Evolutionary conservation across 805 yeast species (phyloP).

Genomic region (Saccharomycopsis oosterbeekiorum): DNA sequence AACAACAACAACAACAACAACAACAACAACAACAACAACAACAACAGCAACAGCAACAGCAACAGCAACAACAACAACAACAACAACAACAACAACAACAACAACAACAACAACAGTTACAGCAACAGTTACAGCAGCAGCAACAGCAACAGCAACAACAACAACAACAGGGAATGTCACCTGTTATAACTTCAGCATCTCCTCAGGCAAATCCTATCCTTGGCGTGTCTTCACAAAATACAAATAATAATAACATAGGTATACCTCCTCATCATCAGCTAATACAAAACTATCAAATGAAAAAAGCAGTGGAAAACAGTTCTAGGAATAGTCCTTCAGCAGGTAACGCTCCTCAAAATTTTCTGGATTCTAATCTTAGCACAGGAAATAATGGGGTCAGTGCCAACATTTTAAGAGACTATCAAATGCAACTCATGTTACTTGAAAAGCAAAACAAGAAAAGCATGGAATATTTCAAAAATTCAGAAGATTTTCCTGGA

Average conservation of each 20-base stretch:
- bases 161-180: not conserved
- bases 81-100: slow-evolving; percentile 8
- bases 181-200: slow-evolving; percentile 8
- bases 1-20: not conserved
- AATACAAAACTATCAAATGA: not conserved
- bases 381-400: slow-evolving; percentile 26
- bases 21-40: not conserved
- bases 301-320: slow-evolving; percentile 17
- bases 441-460: slow-evolving; percentile 70
- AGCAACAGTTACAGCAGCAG: no score
- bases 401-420: slow-evolving; percentile 55
- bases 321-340: slow-evolving; percentile 8
- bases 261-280: slow-evolving; percentile 23
- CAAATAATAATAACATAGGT: not conserved
- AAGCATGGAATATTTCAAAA: slow-evolving; percentile 41
- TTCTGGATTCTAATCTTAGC: not conserved
- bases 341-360: not conserved
- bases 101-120: no score
- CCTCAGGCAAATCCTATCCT: slow-evolving; percentile 20
- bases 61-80: slow-evolving; percentile 4
- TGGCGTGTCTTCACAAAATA: not conserved
- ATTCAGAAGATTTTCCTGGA: slow-evolving; percentile 23
- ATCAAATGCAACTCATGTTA: slow-evolving; percentile 68
- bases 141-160: slow-evolving; percentile 1
- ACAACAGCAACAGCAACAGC: not conserved